Evolutionary conservation across 768 basidiomycete species (phyloP), one percentile per base, ranked within the genome.

Genomic region (Tricholoma flavovirens): DNA sequence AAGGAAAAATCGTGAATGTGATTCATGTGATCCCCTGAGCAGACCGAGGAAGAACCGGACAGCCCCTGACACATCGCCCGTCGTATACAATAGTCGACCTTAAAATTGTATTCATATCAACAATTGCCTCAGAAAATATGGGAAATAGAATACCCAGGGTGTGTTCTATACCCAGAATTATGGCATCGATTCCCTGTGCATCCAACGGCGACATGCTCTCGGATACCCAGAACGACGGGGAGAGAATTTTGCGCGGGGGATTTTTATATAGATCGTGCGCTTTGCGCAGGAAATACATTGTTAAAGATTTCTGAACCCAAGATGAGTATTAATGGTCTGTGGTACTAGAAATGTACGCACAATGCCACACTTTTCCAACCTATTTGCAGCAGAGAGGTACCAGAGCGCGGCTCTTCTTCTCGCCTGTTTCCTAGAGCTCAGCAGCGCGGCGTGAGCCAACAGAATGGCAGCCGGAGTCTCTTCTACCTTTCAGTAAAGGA

Each of bases 11-110:
- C 32, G 49, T 21, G 60, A 59, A 29, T 55, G 45, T 17, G 54
- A 35, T 6, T 55, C 49, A 26, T 51, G 54, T 1, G 66, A 62
- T 12, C 81, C 79, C 54, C 77, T 76, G 19, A 98, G 75, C 14
- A 96, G 74, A 1, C 81, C 77, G 17, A 96, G 67, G 67, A 98
- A 98, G 56, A 88, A 79, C 42, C 77, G 74, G 24, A 95, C 85
- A 7, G 96, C 93, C 6, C 79, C 82, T 46, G 78, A 76, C 24
- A 88, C 80, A 64, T 95, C 84, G 10, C 95, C 94, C n/a, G 89
- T 87, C 1, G 91, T 93, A 67, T 97, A 98, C 36, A 93, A 73
- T 58, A 98, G 72, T 38, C 95, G 79, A 32, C 92, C 96, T 92
- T 53, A 29, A 54, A 53, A 51, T 5, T 30, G 32, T 7, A 11